Base-by-base conservation (phyloP, 208 protist genomes). In the Leptomonas pyrrhocoris region DNA sequence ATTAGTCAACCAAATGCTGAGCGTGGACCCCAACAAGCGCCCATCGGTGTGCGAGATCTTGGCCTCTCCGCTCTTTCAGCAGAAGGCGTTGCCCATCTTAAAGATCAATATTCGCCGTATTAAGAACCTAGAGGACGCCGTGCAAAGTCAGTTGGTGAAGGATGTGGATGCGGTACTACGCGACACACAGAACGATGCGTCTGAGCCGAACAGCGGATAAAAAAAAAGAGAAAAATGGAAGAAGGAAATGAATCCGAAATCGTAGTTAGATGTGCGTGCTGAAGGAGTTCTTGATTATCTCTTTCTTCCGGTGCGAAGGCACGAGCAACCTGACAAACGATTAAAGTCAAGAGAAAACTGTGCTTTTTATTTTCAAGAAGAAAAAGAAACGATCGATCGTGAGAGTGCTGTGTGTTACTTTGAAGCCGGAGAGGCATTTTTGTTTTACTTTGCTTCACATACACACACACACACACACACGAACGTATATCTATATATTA, bases 1-100 rank as follows among this genome's bases (percentile, higher is more conserved):
- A 2, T 36, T 94, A 7, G 74, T 88, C 25, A 23, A 74, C 11
- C 48, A 64, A n/a, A 85, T 94, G 82, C 74, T 94, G 31, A 62
- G 55, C 18, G 74, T 90, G 19, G 71, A 93, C 51, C 77, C 88
- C 6, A 67, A 56, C 2, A 60, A 77, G 31, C 84, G 88, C 2
- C 80, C 74, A 30, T 81, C 57, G 16, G 81, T 91, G 18, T 73
- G 40, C 2, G 68, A 93, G n/a, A 75, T 93, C 21, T 58, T 93
- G 5, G 43, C 38, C 21, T 75, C 59, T 1, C 66, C 82, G 5
- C 55, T 87, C 27, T 64, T 92, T 34, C 66, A 78, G 31, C 49
- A 80, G 6, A 68, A 69, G 8, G 86, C 70, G n/a, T 61, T 92
- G 38, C 57, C 56, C 30, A 56, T 83, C 9, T 45, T 92, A 19